A percentile compares a stretch with the other conserved stretches of the same genome.
Conservation (phyloP, 768 basidiomycete genomes). For the Hortiboletus campestris region DNA sequence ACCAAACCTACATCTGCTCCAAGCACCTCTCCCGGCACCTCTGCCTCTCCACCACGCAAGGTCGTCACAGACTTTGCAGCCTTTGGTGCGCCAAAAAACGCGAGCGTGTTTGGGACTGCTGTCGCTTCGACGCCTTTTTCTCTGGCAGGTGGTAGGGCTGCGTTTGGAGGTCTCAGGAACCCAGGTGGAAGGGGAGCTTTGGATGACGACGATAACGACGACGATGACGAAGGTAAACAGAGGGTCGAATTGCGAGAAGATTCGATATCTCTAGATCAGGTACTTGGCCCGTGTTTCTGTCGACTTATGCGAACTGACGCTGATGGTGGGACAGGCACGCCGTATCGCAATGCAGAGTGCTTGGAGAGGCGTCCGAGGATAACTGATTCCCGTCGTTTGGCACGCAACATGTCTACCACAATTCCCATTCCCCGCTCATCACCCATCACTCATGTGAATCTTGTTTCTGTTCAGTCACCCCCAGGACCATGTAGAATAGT, state of each 20-base stretch:
- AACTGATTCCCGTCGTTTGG: slow-evolving; percentile 20
- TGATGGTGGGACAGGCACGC: slow-evolving; percentile 51
- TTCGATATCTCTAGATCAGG: slow-evolving; percentile 92
- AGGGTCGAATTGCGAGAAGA: slow-evolving; percentile 77
- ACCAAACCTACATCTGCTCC: slow-evolving; percentile 35
- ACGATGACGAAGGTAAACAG: slow-evolving; percentile 62
- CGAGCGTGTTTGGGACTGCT: slow-evolving; percentile 82
- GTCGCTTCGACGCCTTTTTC: slow-evolving; percentile 81
- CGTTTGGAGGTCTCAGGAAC: slow-evolving; percentile 76
- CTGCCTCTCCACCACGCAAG: slow-evolving; percentile 75
- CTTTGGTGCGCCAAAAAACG: slow-evolving; percentile 71
- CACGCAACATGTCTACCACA: neutral
- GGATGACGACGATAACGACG: slow-evolving; percentile 76
- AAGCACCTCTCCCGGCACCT: slow-evolving; percentile 21
- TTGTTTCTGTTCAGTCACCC: slow-evolving; percentile 13
- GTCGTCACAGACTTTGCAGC: slow-evolving; percentile 87
- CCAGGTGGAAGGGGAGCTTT: slow-evolving; percentile 35
- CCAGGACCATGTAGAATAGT: slow-evolving; percentile 29
- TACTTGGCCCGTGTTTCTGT: slow-evolving; percentile 31
- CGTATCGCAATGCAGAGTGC: slow-evolving; percentile 89
- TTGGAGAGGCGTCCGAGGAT: slow-evolving; percentile 71
- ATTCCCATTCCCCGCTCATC: slow-evolving; percentile 1
- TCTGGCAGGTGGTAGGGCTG: slow-evolving; percentile 74
- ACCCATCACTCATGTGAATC: slow-evolving; percentile 7
- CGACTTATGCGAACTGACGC: neutral